Evolutionary conservation across 805 yeast species (phyloP).

Genomic region (Danielozyma ontarioensis): DNA sequence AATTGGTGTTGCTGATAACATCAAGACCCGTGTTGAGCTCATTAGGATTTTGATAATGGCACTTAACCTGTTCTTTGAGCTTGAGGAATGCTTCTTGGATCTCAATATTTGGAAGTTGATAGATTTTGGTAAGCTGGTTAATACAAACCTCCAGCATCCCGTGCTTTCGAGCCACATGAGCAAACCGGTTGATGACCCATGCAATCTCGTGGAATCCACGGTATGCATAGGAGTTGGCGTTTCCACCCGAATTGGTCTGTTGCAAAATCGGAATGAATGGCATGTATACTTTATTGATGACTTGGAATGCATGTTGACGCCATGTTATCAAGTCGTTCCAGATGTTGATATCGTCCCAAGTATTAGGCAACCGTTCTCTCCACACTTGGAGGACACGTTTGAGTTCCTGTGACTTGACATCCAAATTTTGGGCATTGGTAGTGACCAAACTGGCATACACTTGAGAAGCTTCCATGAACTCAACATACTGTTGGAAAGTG

Average conservation of each 20-base stretch:
- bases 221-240: constrained; percentile 88
- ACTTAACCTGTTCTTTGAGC: constrained; percentile 93
- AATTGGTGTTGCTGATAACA: constrained; percentile 91
- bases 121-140: constrained; percentile 85
- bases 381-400: constrained; percentile 94
- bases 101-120: constrained; percentile 94
- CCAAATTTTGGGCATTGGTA: constrained; percentile 89
- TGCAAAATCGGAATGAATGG: constrained; percentile 87
- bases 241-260: constrained; percentile 58
- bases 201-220: constrained; percentile 98
- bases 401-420: constrained; percentile 87
- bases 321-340: constrained; percentile 98
- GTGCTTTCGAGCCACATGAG: constrained; percentile 97
- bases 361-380: constrained; percentile 94
- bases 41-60: constrained; percentile 87
- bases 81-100: constrained; percentile 97
- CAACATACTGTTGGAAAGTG: constrained; percentile 95
- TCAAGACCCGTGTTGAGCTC: constrained; percentile 94
- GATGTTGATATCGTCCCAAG: constrained; percentile 95
- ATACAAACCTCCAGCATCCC: constrained; percentile 96
- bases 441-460: constrained; percentile 82
- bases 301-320: constrained; percentile 98
- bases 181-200: constrained; percentile 97
- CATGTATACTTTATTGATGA: constrained; percentile 88
- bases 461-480: constrained; percentile 95